These are phyloP conservation scores for Jimgerdemannia lactiflua DNA, from an alignment of 192 early-diverging fungal species.

Conservation along the genomic window DNA sequence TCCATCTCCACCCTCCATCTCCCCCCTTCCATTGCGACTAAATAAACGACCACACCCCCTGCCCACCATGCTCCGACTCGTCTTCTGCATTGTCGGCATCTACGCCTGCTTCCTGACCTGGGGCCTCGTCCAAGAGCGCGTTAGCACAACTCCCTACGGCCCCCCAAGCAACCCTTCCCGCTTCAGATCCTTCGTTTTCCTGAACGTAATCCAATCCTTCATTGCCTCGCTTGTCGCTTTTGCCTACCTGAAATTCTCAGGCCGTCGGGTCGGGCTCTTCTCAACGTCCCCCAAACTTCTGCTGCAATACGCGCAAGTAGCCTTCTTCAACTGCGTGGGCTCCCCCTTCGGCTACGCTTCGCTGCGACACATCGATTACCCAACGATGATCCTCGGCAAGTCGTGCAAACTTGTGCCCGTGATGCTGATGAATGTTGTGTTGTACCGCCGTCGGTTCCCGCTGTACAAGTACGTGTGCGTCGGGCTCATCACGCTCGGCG, in stretches of 20 bases:
- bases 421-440: constrained; percentile 90
- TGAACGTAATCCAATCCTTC: constrained; percentile 85
- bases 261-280: constrained; percentile 25
- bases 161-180: constrained; percentile 22
- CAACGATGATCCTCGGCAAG: constrained; percentile 95
- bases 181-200: constrained; percentile 91
- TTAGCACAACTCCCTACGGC: constrained; percentile 81
- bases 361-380: constrained; percentile 94
- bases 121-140: constrained; percentile 93
- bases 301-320: constrained; percentile 71
- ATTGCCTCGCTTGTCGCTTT: constrained; percentile 73
- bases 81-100: constrained; percentile 62
- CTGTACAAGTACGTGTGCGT: constrained; percentile 89
- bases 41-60: no score
- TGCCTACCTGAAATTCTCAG: constrained; percentile 64
- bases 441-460: constrained; percentile 87
- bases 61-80: constrained; percentile 40
- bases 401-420: constrained; percentile 97
- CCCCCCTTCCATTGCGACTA: neutral
- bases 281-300: constrained; percentile 33
- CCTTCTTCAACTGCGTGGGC: constrained; percentile 69
- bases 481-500: constrained; percentile 82
- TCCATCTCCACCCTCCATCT: neutral
- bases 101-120: constrained; percentile 96
- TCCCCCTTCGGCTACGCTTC: constrained; percentile 94